A percentile compares a stretch with the other conserved stretches of the same genome.
These are phyloP conservation scores for Verticillium dahliae DNA, from an alignment of 2,329 filamentous ascomycete genomes.

Conservation along the genomic window DNA sequence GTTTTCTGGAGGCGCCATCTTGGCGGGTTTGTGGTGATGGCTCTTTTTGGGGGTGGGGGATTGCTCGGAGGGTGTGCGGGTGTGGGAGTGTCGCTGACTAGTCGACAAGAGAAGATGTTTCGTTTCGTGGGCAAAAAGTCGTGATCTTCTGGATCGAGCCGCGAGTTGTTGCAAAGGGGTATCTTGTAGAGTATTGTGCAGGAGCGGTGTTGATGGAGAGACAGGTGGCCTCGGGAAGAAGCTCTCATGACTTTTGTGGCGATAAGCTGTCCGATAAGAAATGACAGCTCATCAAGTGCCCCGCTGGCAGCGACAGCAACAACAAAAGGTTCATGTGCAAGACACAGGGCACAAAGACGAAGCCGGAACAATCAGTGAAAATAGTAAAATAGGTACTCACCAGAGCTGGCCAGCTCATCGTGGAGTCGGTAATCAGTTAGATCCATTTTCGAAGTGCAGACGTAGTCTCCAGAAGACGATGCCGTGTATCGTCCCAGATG, in stretches of 20 bases:
- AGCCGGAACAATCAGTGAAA: no score
- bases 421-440: not conserved
- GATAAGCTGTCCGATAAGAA: not conserved
- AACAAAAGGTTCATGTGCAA: not conserved
- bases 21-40: not conserved
- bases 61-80: not conserved
- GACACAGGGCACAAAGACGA: not conserved
- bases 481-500: not conserved
- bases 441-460: not conserved
- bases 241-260: not conserved
- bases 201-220: not conserved
- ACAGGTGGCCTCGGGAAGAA: not conserved
- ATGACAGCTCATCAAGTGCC: not conserved
- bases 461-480: not conserved
- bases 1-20: constrained; percentile 17
- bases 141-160: not conserved
- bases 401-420: not conserved
- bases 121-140: not conserved
- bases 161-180: not conserved
- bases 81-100: not conserved
- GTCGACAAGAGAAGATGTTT: not conserved
- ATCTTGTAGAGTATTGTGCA: not conserved
- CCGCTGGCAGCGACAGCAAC: not conserved
- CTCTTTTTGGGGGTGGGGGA: not conserved
- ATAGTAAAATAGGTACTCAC: not conserved